phyloP scores from a whole-genome alignment of 306 rosid genomes.

The Begonia peltatifolia region DNA sequence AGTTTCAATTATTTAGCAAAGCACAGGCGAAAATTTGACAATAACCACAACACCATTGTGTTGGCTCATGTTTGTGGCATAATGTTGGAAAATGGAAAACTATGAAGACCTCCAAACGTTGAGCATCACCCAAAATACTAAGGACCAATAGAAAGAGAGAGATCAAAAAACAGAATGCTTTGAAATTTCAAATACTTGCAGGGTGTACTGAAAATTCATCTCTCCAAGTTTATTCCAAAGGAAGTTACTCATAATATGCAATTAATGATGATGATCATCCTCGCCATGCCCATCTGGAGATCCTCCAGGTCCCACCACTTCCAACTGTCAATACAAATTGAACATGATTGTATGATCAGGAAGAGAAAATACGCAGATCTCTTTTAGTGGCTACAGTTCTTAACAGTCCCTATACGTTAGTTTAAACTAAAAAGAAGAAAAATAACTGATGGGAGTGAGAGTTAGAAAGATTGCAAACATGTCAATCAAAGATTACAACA shows the following conservation, averaged over 20 bases:
- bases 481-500: background rate
- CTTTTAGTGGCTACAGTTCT: too few species aligned
- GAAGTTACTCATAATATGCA: background rate
- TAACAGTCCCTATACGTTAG: background rate
- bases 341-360: background rate
- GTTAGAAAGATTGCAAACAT: too few species aligned
- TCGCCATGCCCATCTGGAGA: constrained; percentile 27
- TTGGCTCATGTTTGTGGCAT: background rate
- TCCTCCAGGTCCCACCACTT: constrained; percentile 34
- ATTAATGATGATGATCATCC: constrained; percentile 24
- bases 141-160: constrained; percentile 1
- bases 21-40: constrained; percentile 3
- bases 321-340: constrained; percentile 18
- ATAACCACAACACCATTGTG: background rate
- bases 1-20: constrained; percentile 8
- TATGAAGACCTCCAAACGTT: background rate
- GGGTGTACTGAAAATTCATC: background rate
- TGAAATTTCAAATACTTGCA: constrained; percentile 3
- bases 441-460: background rate
- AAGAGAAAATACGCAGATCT: background rate
- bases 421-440: background rate
- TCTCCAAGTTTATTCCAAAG: constrained; percentile 4
- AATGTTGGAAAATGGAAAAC: constrained; percentile 1
- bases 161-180: constrained; percentile 1
- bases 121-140: constrained; percentile 10